A percentile compares a stretch with the other conserved stretches of the same genome.
phyloP scores from a whole-genome alignment of 768 basidiomycete genomes.

The Trametes coccinea region DNA sequence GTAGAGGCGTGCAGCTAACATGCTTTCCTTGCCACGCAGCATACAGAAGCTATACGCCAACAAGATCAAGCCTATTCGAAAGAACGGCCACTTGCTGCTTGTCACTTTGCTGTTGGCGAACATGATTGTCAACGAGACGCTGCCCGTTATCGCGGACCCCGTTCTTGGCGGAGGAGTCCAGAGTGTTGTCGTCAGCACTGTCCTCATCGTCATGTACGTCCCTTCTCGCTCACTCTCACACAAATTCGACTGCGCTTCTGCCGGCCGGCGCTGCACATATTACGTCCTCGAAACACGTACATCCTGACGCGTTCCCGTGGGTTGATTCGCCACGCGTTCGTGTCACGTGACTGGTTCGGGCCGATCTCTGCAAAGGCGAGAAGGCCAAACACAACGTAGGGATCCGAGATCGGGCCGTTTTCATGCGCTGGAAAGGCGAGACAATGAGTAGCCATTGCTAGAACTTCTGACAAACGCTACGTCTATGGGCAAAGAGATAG shows the following conservation, averaged over 20 bases:
- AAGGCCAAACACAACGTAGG: too few species aligned
- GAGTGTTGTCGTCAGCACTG: constrained; percentile 80
- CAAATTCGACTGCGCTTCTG: background rate
- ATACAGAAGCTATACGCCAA: constrained; percentile 79
- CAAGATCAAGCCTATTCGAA: constrained; percentile 84
- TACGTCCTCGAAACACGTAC: constrained; percentile 2
- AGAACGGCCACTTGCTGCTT: constrained; percentile 80
- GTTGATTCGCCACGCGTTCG: constrained; percentile 11
- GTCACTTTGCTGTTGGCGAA: constrained; percentile 84
- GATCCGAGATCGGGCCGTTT: too few species aligned
- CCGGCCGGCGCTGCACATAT: background rate
- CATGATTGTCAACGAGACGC: constrained; percentile 90
- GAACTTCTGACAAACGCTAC: too few species aligned
- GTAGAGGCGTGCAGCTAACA: background rate
- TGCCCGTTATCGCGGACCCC: constrained; percentile 80
- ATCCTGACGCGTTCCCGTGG: constrained; percentile 17
- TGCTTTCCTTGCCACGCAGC: constrained; percentile 38
- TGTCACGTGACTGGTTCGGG: background rate
- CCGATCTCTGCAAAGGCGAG: background rate
- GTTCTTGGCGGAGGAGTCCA: constrained; percentile 77
- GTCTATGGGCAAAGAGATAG: too few species aligned
- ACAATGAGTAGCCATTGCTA: too few species aligned
- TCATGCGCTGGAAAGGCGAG: too few species aligned
- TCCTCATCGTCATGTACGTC: constrained; percentile 84
- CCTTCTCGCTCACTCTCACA: constrained; percentile 8